Evolutionary conservation across 2,329 filamentous ascomycete species (phyloP).

Genomic region (Talaromyces sp.): DNA sequence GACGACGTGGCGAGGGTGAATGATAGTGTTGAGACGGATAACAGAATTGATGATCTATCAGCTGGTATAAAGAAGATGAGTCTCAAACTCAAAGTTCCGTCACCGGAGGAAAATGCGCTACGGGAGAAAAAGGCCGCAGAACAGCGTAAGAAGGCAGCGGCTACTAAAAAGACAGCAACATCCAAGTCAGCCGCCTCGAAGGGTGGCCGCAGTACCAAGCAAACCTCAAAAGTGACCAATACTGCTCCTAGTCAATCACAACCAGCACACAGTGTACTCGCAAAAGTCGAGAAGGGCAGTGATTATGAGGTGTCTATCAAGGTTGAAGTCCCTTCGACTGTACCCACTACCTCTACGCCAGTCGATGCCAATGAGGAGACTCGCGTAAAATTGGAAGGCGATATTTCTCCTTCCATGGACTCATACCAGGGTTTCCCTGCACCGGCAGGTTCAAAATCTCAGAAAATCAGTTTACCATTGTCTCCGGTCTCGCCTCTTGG

Average conservation of each 20-base stretch:
- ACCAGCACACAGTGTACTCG: neutral
- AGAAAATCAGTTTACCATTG: neutral
- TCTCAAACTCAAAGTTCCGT: constrained; percentile 55
- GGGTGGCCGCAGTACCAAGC: neutral
- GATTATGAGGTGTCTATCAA: constrained; percentile 6
- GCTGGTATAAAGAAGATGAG: constrained; percentile 49
- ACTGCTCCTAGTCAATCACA: neutral
- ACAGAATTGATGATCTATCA: constrained; percentile 32
- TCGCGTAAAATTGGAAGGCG: neutral
- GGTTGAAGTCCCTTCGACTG: neutral
- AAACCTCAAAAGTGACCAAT: neutral
- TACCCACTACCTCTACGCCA: neutral
- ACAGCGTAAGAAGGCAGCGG: constrained; percentile 36
- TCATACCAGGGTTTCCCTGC: constrained; percentile 1
- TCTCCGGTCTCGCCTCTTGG: constrained; percentile 9
- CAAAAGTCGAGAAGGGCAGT: neutral
- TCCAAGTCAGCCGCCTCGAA: constrained; percentile 19
- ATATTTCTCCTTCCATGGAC: neutral
- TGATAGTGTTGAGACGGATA: constrained; percentile 42
- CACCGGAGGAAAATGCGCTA: constrained; percentile 53
- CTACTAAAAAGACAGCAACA: constrained; percentile 29
- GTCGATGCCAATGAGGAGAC: neutral
- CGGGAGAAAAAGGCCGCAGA: constrained; percentile 43
- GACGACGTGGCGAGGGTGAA: constrained; percentile 18
- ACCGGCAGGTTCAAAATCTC: neutral